phyloP scores from a whole-genome alignment of 495 filamentous ascomycete species.

The Diplogelasinospora grovesii region DNA sequence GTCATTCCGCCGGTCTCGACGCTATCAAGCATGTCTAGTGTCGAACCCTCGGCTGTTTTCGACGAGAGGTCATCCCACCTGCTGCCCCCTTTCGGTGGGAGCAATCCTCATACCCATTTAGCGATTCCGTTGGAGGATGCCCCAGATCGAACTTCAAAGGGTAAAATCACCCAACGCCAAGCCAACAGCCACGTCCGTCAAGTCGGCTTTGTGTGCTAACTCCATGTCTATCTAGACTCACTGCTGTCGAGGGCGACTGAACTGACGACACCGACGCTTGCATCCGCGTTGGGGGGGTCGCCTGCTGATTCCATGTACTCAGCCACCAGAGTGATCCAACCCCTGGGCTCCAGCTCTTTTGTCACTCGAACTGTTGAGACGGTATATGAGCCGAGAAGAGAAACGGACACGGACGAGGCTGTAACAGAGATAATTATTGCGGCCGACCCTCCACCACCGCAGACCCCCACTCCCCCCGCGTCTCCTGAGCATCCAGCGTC shows the following conservation, averaged over 20 bases:
- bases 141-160: too few species aligned
- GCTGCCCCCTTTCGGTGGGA: too few species aligned
- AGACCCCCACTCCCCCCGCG: constrained; percentile 13
- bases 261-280: constrained; percentile 22
- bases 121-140: too few species aligned
- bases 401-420: constrained; percentile 22
- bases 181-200: too few species aligned
- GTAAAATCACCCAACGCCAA: too few species aligned
- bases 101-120: too few species aligned
- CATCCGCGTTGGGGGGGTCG: neutral
- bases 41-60: too few species aligned
- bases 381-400: constrained; percentile 22
- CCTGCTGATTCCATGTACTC: neutral
- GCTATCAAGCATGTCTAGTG: too few species aligned
- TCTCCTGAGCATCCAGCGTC: constrained; percentile 2
- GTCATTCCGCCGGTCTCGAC: too few species aligned
- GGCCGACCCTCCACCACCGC: constrained; percentile 17
- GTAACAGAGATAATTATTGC: constrained; percentile 33
- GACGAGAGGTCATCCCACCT: too few species aligned
- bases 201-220: neutral
- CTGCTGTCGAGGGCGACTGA: constrained; percentile 36
- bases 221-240: constrained; percentile 26
- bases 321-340: constrained; percentile 22
- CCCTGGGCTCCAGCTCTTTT: constrained; percentile 30
- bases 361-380: constrained; percentile 32